These are phyloP conservation scores for Stellera chamaejasme DNA, from an alignment of 345 rosid genomes.

Conservation along the genomic window DNA sequence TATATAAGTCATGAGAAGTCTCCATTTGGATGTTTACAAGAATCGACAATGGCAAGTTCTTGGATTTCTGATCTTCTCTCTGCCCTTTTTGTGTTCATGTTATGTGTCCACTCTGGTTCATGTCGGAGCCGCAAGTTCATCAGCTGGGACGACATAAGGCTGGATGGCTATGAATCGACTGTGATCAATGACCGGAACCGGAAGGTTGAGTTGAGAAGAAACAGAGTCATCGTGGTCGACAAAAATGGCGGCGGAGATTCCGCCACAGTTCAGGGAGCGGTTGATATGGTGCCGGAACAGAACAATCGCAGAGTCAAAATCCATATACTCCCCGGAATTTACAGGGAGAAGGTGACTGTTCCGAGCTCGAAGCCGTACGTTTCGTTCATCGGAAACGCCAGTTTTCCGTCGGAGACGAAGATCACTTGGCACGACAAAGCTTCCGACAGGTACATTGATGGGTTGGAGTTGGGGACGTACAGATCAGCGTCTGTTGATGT, in stretches of 20 bases:
- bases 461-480: constrained; percentile 55
- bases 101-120: constrained; percentile 9
- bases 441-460: constrained; percentile 45
- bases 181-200: no score
- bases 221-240: constrained; percentile 63
- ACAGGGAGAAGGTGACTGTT: constrained; percentile 73
- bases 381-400: constrained; percentile 63
- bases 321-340: constrained; percentile 61
- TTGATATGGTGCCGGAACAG: constrained; percentile 61
- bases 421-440: constrained; percentile 74
- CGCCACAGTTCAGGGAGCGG: constrained; percentile 76
- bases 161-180: constrained; percentile 20
- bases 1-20: no score
- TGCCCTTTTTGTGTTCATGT: constrained; percentile 8
- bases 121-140: constrained; percentile 24
- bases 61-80: constrained; percentile 6
- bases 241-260: constrained; percentile 62
- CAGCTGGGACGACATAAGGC: constrained; percentile 71
- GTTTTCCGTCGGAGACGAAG: constrained; percentile 28
- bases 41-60: no score
- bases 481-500: constrained; percentile 67
- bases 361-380: constrained; percentile 62
- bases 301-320: constrained; percentile 72
- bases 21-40: no score
- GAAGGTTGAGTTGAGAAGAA: constrained; percentile 20